Percentiles rank a stretch among this genome's conserved stretches.
Evolutionary conservation across 306 rosid genomes (phyloP).

Genomic region (Myrica gale): DNA sequence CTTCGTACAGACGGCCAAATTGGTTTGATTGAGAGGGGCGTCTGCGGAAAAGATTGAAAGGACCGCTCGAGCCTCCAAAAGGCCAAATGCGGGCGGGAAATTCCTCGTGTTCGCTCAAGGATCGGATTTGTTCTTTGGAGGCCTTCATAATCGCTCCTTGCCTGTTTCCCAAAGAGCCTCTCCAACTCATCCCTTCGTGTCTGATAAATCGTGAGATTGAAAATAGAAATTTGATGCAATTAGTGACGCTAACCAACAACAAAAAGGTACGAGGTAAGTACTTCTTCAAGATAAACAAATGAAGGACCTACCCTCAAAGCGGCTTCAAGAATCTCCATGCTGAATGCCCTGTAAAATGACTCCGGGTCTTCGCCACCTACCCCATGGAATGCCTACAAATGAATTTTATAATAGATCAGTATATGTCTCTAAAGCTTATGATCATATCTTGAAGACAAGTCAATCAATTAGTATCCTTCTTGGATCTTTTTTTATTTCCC

Average conservation of each 20-base stretch:
- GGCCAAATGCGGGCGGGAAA: conserved; percentile 44
- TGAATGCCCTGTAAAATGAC: conserved; percentile 61
- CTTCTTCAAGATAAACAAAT: not conserved
- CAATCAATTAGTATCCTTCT: not conserved
- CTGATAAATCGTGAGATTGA: conserved; percentile 23
- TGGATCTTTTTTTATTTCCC: not conserved
- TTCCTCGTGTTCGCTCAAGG: conserved; percentile 34
- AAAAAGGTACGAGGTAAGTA: not conserved
- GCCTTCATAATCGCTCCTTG: conserved; percentile 51
- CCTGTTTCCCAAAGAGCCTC: conserved; percentile 44
- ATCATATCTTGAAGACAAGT: no score
- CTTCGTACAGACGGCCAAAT: conserved; percentile 50
- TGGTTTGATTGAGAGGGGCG: conserved; percentile 44
- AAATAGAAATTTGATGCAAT: not conserved
- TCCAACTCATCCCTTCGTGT: conserved; percentile 30
- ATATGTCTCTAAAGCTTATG: not conserved
- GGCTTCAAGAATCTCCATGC: conserved; percentile 59
- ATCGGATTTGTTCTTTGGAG: conserved; percentile 38
- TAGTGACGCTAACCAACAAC: not conserved
- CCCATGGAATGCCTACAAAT: conserved; percentile 45
- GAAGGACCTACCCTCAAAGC: conserved; percentile 42
- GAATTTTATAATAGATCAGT: not conserved
- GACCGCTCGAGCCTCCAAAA: conserved; percentile 36
- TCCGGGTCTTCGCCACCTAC: conserved; percentile 55
- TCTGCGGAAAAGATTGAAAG: conserved; percentile 47